Base-by-base conservation (phyloP, 1,139 yeast genomes). In the Geotrichum fermentans region DNA sequence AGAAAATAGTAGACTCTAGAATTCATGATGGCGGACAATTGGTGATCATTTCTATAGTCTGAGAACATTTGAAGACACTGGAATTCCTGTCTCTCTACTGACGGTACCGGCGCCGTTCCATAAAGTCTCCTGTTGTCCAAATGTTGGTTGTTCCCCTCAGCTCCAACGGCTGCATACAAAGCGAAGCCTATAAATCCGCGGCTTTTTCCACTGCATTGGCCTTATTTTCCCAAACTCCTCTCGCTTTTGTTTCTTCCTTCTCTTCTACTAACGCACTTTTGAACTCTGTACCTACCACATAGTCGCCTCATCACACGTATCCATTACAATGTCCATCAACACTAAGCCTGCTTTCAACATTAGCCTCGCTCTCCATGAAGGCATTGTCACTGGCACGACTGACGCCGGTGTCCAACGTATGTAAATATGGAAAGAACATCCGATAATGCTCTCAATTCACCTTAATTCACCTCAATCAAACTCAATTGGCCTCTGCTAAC, bases 321-420 rank as follows among this genome's bases (percentile, higher is more conserved):
- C 6, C 36, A 16, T 38, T 21, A 34, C 14, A 2, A 49, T 49
- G 45, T 39, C 43, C 20, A 26, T 49, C 37, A 28, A 30, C 33
- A 40, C 43, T 18, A 40, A 50, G 46, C 53, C 51, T 14, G 53
- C 41, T 18, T 50, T 50, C 30, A 39, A 47, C 11, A 35, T 50
- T 32, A 13, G 36, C 16, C 48, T 50, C 28, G 43, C 35, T 20
- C 47, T 50, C 17, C 48, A 50, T 11, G 49, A 47, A 17, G 40
- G 37, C 33, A 30, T 20, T 24, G 34, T 38, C 28, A 47, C 43
- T 24, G 16, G 21, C 36, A 40, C 30, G 38, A 45, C 37, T 22
- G 45, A 17, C 26, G 49, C 36, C n/a, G 45, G 46, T 21, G 40
- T 16, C 20, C 37, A 35, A 4, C 36, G 50, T 46, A 46, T 3